These are phyloP conservation scores for Leccinum fallax DNA, from an alignment of 1,284 basidiomycete species.

Conservation along the genomic window DNA sequence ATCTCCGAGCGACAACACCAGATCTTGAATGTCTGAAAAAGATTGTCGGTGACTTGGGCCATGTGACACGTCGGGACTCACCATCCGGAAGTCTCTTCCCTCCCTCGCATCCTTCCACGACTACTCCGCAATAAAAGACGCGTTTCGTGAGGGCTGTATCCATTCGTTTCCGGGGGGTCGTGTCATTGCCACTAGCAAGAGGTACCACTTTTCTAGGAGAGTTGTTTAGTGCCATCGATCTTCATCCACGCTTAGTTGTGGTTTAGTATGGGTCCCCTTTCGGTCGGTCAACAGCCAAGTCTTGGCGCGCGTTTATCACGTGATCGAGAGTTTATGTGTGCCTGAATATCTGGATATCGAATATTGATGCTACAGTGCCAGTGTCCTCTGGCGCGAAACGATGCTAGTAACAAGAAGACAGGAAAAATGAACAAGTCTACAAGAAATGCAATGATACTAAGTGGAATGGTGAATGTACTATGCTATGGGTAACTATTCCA, in stretches of 20 bases:
- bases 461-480: conserved; percentile 5
- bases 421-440: neutral
- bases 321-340: conserved; percentile 23
- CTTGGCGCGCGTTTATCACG: conserved; percentile 20
- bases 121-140: conserved; percentile 80
- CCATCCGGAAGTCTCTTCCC: conserved; percentile 70
- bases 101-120: conserved; percentile 75
- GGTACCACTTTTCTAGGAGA: conserved; percentile 75
- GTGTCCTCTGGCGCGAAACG: too few relatives aligned
- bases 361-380: conserved; percentile 2
- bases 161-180: conserved; percentile 42
- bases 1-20: conserved; percentile 74
- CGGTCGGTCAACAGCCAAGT: neutral
- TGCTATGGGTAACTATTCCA: conserved; percentile 12
- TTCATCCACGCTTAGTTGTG: conserved; percentile 24
- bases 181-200: conserved; percentile 64
- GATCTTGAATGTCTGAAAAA: conserved; percentile 70
- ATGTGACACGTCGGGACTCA: conserved; percentile 33
- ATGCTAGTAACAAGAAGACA: conserved; percentile 6
- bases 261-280: conserved; percentile 2
- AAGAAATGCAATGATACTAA: conserved; percentile 23
- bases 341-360: neutral
- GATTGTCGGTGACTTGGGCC: neutral
- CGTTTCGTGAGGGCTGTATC: conserved; percentile 59
- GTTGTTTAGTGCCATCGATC: conserved; percentile 45